Evolutionary conservation across 495 filamentous ascomycete species (phyloP), one percentile per base, ranked within the genome.

Genomic region (Hypoxylon lienhwacheense): DNA sequence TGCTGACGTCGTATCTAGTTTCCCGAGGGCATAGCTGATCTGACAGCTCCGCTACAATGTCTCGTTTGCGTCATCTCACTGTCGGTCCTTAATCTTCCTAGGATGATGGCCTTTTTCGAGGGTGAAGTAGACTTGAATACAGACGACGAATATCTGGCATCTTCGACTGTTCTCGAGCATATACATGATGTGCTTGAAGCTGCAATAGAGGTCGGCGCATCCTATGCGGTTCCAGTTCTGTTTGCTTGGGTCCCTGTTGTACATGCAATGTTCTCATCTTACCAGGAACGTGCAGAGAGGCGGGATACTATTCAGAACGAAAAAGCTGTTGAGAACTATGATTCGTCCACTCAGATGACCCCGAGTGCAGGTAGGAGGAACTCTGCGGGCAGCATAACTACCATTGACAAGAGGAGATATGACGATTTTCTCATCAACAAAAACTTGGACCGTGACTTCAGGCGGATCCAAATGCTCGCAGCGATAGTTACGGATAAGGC

Each of bases 201-300:
- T 14, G 83, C 83, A 3, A 72, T 78, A 32, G 70, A 70, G n/a
- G 52, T 74, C 7, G 60, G 54, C 16, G 39, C 47, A 22, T 45
- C 49, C 15, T 77, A 78, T 14, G 85, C 85, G 2, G 83, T 78
- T 41, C 87, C 87, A 7, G 81, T 85, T 17, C 75, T 85, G 17
- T 86, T 90, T 45, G 81, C 87, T 6, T 96, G 90, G 90, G 80
- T 83, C 7, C 67, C 90, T 39, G 78, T 95, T 14, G 68, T 89
- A n/a, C 76, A 89, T 55, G 77, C 77, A 5, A 81, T 90, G 74
- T 76, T 78, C 61, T 71, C 85, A 24, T 72, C 77, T 2, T 85
- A 83, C 37, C 70, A 80, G 22, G 71, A 72, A 34, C 73, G 83
- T 28, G 80, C 76, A 35, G 81, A 87, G 37, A 73, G 70, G 22